Conservation (phyloP, 2,329 filamentous ascomycete genomes). For the Fusarium avenaceum region DNA sequence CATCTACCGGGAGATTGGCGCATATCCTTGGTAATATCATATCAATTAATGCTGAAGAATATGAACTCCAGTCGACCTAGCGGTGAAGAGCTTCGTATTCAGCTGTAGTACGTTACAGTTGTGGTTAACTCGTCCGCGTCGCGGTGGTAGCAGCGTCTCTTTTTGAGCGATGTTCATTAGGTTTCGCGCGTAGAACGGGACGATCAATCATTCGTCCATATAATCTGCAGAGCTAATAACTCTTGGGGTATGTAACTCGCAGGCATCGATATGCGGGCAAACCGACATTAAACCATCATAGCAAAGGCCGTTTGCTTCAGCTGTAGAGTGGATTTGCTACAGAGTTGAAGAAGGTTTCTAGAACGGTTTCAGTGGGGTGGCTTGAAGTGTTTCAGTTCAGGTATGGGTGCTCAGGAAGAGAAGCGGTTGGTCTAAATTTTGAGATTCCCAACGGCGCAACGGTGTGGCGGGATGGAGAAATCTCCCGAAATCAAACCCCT, state of each 20-base stretch:
- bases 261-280: slow-evolving; percentile 10
- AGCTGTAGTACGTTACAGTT: slow-evolving; percentile 29
- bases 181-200: slow-evolving; percentile 19
- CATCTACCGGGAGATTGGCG: slow-evolving; percentile 17
- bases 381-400: slow-evolving; percentile 45
- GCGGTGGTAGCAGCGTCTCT: slow-evolving; percentile 42
- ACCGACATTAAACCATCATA: slow-evolving; percentile 4
- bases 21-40: slow-evolving; percentile 8
- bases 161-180: slow-evolving; percentile 21
- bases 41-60: not conserved
- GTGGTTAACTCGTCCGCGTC: slow-evolving; percentile 33
- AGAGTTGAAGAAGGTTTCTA: slow-evolving; percentile 48
- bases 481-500: slow-evolving; percentile 36
- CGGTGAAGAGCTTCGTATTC: slow-evolving; percentile 37
- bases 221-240: slow-evolving; percentile 3
- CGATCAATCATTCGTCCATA: not conserved
- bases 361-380: slow-evolving; percentile 45
- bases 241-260: not conserved
- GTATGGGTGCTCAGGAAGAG: slow-evolving; percentile 28
- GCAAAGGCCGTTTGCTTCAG: slow-evolving; percentile 14
- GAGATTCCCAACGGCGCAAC: slow-evolving; percentile 41
- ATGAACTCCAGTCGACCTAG: slow-evolving; percentile 29
- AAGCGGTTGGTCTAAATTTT: slow-evolving; percentile 41
- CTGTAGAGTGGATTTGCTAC: slow-evolving; percentile 33
- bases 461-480: slow-evolving; percentile 42